These are phyloP conservation scores for Coemansia sp. DNA, from an alignment of 371 early-diverging fungal species.

Conservation along the genomic window DNA sequence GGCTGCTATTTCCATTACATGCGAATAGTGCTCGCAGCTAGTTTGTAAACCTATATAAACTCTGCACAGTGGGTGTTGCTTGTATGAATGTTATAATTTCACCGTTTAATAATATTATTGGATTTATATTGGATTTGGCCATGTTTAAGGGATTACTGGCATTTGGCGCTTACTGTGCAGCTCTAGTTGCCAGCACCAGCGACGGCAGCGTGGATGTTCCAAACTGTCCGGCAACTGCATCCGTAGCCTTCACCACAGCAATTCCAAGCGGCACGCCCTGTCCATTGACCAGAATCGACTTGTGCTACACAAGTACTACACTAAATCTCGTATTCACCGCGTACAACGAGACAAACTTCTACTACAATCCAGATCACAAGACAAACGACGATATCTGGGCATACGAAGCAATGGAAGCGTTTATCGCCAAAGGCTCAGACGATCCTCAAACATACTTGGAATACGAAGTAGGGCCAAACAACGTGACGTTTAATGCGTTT, in stretches of 20 bases:
- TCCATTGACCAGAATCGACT: constrained; percentile 30
- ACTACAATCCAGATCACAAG: constrained; percentile 31
- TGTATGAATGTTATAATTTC: background rate
- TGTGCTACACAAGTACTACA: constrained; percentile 39
- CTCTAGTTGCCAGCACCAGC: background rate
- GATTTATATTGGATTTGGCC: background rate
- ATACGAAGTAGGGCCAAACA: constrained; percentile 46
- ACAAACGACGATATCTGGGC: constrained; percentile 50
- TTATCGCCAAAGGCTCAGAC: constrained; percentile 37
- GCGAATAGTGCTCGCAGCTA: background rate
- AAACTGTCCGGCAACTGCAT: constrained; percentile 24
- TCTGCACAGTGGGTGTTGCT: background rate
- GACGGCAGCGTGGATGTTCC: constrained; percentile 27
- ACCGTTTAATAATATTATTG: background rate
- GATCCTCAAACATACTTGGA: constrained; percentile 47
- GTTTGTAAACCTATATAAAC: too few relatives aligned
- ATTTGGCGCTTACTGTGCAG: background rate
- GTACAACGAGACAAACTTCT: constrained; percentile 33
- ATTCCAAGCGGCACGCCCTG: constrained; percentile 33
- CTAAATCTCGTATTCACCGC: constrained; percentile 38
- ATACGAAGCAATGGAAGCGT: constrained; percentile 49
- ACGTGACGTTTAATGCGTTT: constrained; percentile 43
- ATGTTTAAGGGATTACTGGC: background rate
- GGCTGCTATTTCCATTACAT: background rate
- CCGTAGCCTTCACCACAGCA: constrained; percentile 27